Conservation (phyloP, 768 basidiomycete species). For the Leccinum uliginosum region DNA sequence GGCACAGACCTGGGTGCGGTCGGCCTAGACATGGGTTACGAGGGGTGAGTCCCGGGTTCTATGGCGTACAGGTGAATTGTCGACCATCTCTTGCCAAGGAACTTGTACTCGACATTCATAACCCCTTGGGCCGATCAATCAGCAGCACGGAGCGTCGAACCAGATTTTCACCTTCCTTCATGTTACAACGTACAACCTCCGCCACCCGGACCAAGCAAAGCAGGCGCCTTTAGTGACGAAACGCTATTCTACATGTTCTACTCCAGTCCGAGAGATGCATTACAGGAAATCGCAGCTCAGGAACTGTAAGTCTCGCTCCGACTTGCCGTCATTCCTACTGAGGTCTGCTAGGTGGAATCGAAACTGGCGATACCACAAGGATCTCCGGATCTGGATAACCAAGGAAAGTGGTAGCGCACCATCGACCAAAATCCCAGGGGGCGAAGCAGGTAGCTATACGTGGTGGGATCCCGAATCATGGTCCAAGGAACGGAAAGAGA, state of each 20-base stretch:
- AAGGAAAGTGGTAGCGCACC: slow-evolving; percentile 80
- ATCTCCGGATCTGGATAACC: slow-evolving; percentile 76
- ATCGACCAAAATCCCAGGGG: slow-evolving; percentile 71
- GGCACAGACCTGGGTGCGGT: slow-evolving; percentile 91
- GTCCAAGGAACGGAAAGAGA: slow-evolving; percentile 73
- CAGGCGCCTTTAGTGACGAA: slow-evolving; percentile 86
- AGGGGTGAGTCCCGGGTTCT: slow-evolving; percentile 58
- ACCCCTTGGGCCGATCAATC: slow-evolving; percentile 95
- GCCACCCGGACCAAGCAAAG: slow-evolving; percentile 77
- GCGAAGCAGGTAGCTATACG: slow-evolving; percentile 86
- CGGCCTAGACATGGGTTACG: slow-evolving; percentile 83
- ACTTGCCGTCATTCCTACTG: not conserved
- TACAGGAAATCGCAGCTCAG: slow-evolving; percentile 92
- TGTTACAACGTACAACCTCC: slow-evolving; percentile 93
- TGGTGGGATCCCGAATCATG: slow-evolving; percentile 84
- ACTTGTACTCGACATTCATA: slow-evolving; percentile 88
- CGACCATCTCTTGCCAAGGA: slow-evolving; percentile 37
- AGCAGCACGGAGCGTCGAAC: slow-evolving; percentile 81
- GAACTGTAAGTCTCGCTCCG: slow-evolving; percentile 68
- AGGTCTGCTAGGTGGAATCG: slow-evolving; percentile 66
- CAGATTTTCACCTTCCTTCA: slow-evolving; percentile 83
- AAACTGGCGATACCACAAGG: slow-evolving; percentile 97
- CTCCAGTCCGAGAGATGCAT: slow-evolving; percentile 82
- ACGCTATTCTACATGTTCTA: slow-evolving; percentile 99
- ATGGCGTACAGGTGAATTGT: slow-evolving; percentile 15